Evolutionary conservation across 352 stramenopile genomes (phyloP), one percentile per base, ranked within the genome.

Genomic region (Pythium monospermum): DNA sequence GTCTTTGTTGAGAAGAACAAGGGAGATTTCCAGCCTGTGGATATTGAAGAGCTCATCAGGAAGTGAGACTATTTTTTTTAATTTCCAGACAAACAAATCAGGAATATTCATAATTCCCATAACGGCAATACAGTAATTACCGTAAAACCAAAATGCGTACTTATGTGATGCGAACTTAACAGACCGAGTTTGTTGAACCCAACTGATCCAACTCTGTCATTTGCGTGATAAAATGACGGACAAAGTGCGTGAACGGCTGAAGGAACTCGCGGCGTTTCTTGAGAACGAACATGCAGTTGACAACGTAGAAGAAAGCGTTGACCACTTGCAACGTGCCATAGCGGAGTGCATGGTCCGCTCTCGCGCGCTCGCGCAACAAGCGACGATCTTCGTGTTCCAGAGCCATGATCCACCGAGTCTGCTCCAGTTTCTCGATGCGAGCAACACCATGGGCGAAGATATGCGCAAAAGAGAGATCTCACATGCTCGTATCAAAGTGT

Each of bases 41-140:
- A 90, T 43, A 68, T 94, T 23, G 74, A 93, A 28, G 61, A 87
- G 31, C 72, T 94, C n/a, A n/a, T n/a, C n/a, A n/a, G n/a, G n/a
- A n/a, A n/a, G n/a, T n/a, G n/a, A n/a, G n/a, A n/a, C n/a, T n/a
- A n/a, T n/a, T n/a, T n/a, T n/a, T n/a, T n/a, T n/a, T n/a, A n/a
- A n/a, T n/a, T n/a, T n/a, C n/a, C n/a, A n/a, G n/a, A n/a, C n/a
- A n/a, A n/a, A n/a, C n/a, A n/a, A n/a, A n/a, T n/a, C n/a, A n/a
- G n/a, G n/a, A n/a, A n/a, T n/a, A n/a, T n/a, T n/a, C n/a, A n/a
- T n/a, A n/a, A n/a, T n/a, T n/a, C n/a, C n/a, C n/a, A n/a, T n/a
- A n/a, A n/a, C n/a, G n/a, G n/a, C n/a, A n/a, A n/a, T n/a, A n/a
- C 49, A 49, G 49, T 55, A 40, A 55, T 47, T 37, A 38, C 26